A percentile compares a stretch with the other conserved stretches of the same genome.
phyloP scores from a whole-genome alignment of 257 asterid genomes.

The Prunella vulgaris region DNA sequence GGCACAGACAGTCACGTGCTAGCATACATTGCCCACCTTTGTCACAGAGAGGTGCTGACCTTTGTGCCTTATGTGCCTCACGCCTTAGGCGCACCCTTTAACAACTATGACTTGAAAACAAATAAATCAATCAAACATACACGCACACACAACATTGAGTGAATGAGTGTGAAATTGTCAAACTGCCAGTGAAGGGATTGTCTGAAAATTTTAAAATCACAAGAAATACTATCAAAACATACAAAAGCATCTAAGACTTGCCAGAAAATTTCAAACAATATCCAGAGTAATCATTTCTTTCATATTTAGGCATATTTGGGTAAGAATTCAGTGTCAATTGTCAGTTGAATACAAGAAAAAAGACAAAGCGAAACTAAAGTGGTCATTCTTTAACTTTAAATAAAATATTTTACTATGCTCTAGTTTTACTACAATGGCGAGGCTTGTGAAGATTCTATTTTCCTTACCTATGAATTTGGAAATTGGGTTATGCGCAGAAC shows the following conservation, averaged over 20 bases:
- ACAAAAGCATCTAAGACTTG: not conserved
- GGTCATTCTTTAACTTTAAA: not conserved
- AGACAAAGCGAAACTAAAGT: not conserved
- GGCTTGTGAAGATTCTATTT: not conserved
- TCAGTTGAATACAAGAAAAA: slow-evolving; percentile 6
- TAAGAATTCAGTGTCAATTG: not conserved
- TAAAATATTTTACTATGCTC: slow-evolving; percentile 20
- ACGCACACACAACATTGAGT: not conserved
- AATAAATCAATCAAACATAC: not conserved
- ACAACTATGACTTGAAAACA: no score
- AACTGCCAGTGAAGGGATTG: not conserved
- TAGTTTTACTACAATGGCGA: not conserved
- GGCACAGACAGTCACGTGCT: no score
- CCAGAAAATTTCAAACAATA: not conserved
- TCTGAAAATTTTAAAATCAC: not conserved
- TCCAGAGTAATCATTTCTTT: not conserved
- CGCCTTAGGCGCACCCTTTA: no score
- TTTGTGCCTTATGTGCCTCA: no score
- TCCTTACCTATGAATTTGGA: slow-evolving; percentile 16
- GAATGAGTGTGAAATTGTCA: not conserved
- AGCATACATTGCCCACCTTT: no score
- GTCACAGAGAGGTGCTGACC: no score
- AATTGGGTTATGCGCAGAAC: slow-evolving; percentile 6
- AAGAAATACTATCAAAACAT: not conserved
- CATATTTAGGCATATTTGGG: not conserved